Percentiles rank a stretch among this genome's conserved stretches.
phyloP scores from a whole-genome alignment of 1,284 basidiomycete species.

The Vanrija sp. region DNA sequence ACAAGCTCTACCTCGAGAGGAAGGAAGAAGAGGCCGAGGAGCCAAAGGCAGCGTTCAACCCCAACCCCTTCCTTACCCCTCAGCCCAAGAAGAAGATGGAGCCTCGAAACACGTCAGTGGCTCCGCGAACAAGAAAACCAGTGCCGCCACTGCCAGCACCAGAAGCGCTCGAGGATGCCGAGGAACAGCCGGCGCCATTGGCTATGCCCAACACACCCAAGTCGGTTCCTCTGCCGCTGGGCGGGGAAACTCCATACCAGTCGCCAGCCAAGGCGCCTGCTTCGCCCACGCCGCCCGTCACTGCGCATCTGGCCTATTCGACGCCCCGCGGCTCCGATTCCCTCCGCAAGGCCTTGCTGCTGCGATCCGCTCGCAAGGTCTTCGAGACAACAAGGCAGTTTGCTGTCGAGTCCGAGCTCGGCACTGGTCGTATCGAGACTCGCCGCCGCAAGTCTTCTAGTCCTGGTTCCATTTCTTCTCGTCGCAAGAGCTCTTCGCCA shows the following conservation, averaged over 20 bases:
- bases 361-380: conserved; percentile 41
- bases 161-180: background rate
- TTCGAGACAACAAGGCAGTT: conserved; percentile 23
- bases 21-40: conserved; percentile 19
- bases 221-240: background rate
- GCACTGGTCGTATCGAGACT: conserved; percentile 26
- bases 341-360: conserved; percentile 38
- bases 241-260: background rate
- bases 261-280: background rate
- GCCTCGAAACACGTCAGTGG: conserved; percentile 27
- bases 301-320: conserved; percentile 29
- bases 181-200: background rate
- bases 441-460: conserved; percentile 31
- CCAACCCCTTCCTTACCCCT: conserved; percentile 32
- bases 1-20: conserved; percentile 39
- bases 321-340: conserved; percentile 32
- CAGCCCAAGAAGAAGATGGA: conserved; percentile 23
- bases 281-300: conserved; percentile 6
- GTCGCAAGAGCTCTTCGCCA: conserved; percentile 23
- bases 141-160: background rate
- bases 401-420: conserved; percentile 32
- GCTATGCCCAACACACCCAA: background rate
- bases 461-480: conserved; percentile 11
- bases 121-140: conserved; percentile 20
- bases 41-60: conserved; percentile 19